Conservation (phyloP, 495 filamentous ascomycete species). For the Xylaria castorea region DNA sequence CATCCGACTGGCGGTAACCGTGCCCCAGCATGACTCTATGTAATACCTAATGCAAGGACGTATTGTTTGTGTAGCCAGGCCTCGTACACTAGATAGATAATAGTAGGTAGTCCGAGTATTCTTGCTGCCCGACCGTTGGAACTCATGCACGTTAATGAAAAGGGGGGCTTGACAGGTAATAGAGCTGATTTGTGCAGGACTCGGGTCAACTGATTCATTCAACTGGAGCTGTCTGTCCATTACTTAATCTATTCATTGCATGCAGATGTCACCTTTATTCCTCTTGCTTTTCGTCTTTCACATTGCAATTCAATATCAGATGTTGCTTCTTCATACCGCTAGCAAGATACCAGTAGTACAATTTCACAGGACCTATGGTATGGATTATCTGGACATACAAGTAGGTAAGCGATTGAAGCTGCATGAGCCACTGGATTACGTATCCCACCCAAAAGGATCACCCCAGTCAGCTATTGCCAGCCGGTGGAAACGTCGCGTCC, state of each 20-base stretch:
- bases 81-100: neutral
- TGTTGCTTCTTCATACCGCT: neutral
- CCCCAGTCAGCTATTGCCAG: conserved; percentile 3
- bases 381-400: neutral
- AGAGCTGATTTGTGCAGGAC: neutral
- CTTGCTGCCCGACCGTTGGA: conserved; percentile 25
- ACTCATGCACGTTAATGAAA: neutral
- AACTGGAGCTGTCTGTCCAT: conserved; percentile 5
- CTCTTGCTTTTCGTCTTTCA: neutral
- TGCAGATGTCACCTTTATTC: conserved; percentile 2
- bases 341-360: neutral
- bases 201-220: neutral
- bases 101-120: neutral
- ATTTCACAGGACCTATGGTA: neutral
- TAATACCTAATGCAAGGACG: neutral
- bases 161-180: neutral
- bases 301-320: neutral
- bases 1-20: neutral
- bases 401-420: neutral
- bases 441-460: neutral
- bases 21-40: neutral
- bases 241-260: neutral
- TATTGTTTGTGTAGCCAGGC: too few species aligned
- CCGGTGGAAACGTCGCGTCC: conserved; percentile 6
- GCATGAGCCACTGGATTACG: neutral